Base-by-base conservation (phyloP, 1,139 yeast genomes). In the Kodamaea derodonti region DNA sequence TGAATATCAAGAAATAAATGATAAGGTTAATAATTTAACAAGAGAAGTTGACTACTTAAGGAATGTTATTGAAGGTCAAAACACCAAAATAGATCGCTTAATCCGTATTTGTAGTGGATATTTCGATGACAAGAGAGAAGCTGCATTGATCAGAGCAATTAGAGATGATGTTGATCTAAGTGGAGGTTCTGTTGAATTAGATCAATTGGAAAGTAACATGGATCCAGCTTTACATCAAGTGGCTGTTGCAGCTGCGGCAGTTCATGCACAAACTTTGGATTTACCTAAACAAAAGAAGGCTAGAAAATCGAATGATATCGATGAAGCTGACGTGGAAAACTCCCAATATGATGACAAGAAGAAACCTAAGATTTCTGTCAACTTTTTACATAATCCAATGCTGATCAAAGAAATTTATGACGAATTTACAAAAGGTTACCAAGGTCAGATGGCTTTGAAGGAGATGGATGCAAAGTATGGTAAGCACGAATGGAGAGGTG, bases 401-500 rank as follows among this genome's bases (percentile, higher is more conserved):
- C 63, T 73, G 1, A 70, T 69, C 3, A 57, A 59, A 37, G 74
- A 69, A 39, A 67, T 69, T 29, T 68, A 68, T 50, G 73, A 68
- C 35, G 75, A 69, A 45, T 69, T 64, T 46, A 65, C 66, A 33
- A 63, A 64, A 37, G 75, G 75, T 5, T 68, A 65, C 47, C 60
- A 67, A 17, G 74, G 73, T 20, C 75, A 69, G 47, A 62, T 64
- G 3, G 72, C 75, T 5, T 54, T 69, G 35, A 54, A 68, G 32
- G 72, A 67, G 28, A 57, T 69, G 60, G 75, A 69, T 43, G 60
- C 58, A 24, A 58, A 67, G 36, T 68, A 60, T 43, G 75, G 75
- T 14, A 69, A 69, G 42, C 62, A 62, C 41, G 65, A 64, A 37
- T 69, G 75, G 75, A 51, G 75, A 38, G 75, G 75, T 16, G 73